phyloP scores from a whole-genome alignment of 1,284 basidiomycete genomes.

The Moniliella sp. region DNA sequence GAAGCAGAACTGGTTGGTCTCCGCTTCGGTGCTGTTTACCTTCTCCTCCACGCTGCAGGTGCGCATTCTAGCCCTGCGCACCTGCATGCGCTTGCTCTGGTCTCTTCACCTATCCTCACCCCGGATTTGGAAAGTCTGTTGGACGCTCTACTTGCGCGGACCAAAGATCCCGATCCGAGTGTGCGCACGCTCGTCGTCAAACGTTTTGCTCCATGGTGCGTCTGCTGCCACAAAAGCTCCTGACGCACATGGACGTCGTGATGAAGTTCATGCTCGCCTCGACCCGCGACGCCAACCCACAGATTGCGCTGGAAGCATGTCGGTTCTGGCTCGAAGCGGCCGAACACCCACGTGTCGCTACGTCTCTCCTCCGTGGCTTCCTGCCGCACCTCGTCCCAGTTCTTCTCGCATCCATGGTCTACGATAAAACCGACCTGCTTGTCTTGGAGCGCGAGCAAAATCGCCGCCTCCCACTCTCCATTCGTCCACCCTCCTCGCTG shows the following conservation, averaged over 20 bases:
- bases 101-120: no score
- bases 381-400: slow-evolving; percentile 74
- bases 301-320: slow-evolving; percentile 52
- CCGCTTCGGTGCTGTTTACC: no score
- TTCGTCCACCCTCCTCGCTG: no score
- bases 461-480: no score
- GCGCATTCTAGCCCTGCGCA: no score
- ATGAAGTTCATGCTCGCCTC: slow-evolving; percentile 98
- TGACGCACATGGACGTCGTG: slow-evolving; percentile 82
- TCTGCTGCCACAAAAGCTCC: slow-evolving; percentile 76
- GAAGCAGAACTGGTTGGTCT: no score
- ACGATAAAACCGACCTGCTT: slow-evolving; percentile 77
- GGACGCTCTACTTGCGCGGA: no score
- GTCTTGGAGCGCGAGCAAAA: slow-evolving; percentile 84
- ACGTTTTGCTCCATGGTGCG: slow-evolving; percentile 79
- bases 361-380: slow-evolving; percentile 57
- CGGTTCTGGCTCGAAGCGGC: slow-evolving; percentile 99
- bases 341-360: slow-evolving; percentile 69
- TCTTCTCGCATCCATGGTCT: slow-evolving; percentile 84
- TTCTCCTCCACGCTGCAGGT: no score
- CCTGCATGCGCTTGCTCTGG: no score
- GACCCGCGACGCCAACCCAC: slow-evolving; percentile 67
- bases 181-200: slow-evolving; percentile 82
- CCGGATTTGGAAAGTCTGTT: no score
- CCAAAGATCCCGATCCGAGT: no score